phyloP scores from a whole-genome alignment of 176 grass and related monocot genomes.

The Ensete ventricosum region DNA sequence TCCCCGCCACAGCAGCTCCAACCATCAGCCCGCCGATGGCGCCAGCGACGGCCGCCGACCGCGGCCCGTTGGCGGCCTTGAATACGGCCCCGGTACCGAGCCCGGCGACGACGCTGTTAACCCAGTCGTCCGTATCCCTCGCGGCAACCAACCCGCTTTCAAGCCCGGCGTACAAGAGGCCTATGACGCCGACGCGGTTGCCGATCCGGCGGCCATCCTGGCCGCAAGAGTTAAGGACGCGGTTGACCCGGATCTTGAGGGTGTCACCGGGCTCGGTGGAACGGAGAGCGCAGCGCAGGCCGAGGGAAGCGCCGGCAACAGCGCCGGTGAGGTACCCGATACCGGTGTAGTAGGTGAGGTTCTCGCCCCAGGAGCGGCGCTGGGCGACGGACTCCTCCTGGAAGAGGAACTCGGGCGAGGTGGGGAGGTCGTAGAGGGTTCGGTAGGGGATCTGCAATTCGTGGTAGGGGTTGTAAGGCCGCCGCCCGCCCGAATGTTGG shows the following conservation, averaged over 20 bases:
- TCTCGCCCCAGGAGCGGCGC: slow-evolving; percentile 15
- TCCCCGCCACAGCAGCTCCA: slow-evolving; percentile 4
- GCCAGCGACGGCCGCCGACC: slow-evolving; percentile 2
- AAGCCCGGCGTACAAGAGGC: slow-evolving; percentile 1
- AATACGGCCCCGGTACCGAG: slow-evolving; percentile 1
- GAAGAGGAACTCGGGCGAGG: slow-evolving; percentile 12
- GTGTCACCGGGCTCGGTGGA: slow-evolving; percentile 3
- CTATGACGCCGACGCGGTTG: neutral
- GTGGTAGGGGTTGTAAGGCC: slow-evolving; percentile 4
- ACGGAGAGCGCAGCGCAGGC: neutral
- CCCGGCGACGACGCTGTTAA: slow-evolving; percentile 8
- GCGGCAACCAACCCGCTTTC: neutral
- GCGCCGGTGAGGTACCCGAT: slow-evolving; percentile 3
- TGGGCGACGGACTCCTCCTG: slow-evolving; percentile 1
- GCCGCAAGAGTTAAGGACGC: slow-evolving; percentile 5
- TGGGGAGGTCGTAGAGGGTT: neutral
- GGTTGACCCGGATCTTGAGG: slow-evolving; percentile 6
- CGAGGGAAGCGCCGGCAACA: neutral
- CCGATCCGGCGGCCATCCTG: slow-evolving; percentile 11
- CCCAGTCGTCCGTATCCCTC: slow-evolving; percentile 7
- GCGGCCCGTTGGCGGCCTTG: slow-evolving; percentile 1
- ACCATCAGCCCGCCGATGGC: slow-evolving; percentile 4
- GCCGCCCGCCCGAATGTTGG: neutral
- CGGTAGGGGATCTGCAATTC: neutral
- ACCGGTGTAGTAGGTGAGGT: slow-evolving; percentile 15